Percentiles rank a stretch among this genome's conserved stretches.
Evolutionary conservation across 306 rosid species (phyloP).

Genomic region (Sesbania bispinosa): DNA sequence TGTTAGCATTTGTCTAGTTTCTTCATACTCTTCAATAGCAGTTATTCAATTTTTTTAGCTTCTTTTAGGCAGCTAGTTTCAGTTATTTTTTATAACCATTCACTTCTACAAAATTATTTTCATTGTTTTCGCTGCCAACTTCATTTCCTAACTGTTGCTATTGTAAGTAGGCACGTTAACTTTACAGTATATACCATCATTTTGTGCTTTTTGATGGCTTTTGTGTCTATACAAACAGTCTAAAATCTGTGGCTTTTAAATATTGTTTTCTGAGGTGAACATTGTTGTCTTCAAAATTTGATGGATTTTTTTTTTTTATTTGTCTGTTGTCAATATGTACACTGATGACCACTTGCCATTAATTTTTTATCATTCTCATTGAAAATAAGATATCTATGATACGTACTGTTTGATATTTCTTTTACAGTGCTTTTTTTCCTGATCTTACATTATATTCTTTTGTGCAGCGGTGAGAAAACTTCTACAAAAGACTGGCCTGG

Average conservation of each 20-base stretch:
- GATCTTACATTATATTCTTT: conserved; percentile 27
- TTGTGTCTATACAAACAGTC: neutral
- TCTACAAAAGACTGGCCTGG: conserved; percentile 80
- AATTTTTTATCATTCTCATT: neutral
- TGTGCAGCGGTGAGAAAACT: conserved; percentile 83
- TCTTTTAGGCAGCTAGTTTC: neutral
- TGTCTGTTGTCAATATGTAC: neutral
- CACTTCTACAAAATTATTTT: neutral
- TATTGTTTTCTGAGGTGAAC: neutral
- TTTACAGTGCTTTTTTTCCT: conserved; percentile 6
- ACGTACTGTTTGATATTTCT: neutral
- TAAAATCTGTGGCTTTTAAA: neutral
- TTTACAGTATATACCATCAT: neutral
- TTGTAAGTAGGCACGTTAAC: conserved; percentile 4
- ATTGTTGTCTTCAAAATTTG: neutral
- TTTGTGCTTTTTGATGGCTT: neutral
- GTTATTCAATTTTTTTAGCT: neutral
- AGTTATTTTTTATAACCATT: neutral
- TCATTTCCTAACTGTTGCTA: neutral
- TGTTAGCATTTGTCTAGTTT: neutral
- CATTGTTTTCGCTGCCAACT: neutral
- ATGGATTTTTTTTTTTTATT: neutral
- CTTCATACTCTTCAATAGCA: neutral
- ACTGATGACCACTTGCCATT: neutral
- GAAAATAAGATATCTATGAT: neutral